Conservation (phyloP, 148 eudicot genomes). For the Silene conica region DNA sequence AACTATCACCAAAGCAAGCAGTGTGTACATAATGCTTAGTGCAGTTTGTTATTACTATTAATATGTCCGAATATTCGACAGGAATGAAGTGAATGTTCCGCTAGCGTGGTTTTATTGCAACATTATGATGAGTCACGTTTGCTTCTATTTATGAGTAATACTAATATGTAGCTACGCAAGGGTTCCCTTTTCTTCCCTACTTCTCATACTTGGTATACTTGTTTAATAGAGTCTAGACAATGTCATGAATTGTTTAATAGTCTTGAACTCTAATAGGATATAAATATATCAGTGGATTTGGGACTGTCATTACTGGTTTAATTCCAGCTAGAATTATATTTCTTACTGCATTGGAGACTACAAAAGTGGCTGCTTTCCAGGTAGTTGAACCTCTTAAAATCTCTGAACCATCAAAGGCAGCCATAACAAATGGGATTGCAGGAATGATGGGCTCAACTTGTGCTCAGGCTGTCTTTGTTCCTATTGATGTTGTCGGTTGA, state of each 20-base stretch:
- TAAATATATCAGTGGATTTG: conserved; percentile 98
- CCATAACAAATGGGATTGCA: conserved; percentile 91
- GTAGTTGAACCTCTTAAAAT: conserved; percentile 73
- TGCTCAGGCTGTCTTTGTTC: conserved; percentile 90
- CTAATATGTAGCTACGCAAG: not conserved
- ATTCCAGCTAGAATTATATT: conserved; percentile 85
- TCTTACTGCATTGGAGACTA: conserved; percentile 91
- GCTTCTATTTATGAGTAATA: not conserved
- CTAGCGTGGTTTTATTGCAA: too few species aligned
- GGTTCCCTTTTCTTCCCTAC: not conserved
- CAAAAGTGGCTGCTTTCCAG: conserved; percentile 76
- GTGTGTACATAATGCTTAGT: too few species aligned
- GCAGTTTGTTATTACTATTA: too few species aligned
- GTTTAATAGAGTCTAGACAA: too few species aligned
- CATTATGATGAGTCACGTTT: not conserved
- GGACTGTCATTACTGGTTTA: conserved; percentile 92
- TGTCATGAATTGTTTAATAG: too few species aligned
- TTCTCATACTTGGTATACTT: too few species aligned
- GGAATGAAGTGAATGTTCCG: too few species aligned
- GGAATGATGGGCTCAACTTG: conserved; percentile 87
- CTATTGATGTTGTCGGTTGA: conserved; percentile 77
- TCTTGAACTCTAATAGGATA: too few species aligned
- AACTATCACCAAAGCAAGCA: too few species aligned
- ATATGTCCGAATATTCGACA: too few species aligned
- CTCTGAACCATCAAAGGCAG: conserved; percentile 89